Evolutionary conservation across 805 yeast genomes (phyloP), one percentile per base, ranked within the genome.

Genomic region (Brettanomyces nanus): DNA sequence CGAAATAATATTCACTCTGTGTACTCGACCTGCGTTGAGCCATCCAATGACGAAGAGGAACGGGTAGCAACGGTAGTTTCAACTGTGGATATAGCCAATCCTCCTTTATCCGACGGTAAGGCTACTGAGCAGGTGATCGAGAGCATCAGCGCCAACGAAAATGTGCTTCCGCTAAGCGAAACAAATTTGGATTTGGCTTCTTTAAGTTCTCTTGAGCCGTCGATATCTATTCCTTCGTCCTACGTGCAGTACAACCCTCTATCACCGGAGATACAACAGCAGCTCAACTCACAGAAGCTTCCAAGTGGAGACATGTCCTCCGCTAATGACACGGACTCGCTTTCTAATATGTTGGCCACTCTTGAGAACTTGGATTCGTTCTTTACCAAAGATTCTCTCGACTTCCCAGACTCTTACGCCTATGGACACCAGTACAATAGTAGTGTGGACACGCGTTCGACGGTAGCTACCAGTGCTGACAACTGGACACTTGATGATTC

Each of bases 1-100:
- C 67, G 97, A 46, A 85, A 85, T 54, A 92, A 92, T 52, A 94
- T 92, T 1, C 97, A 92, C 58, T 89, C 97, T 0, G 97, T 92
- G 3, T 92, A 85, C 54, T 77, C 87, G 22, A 85, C 95, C 0
- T 90, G 97, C 53, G 71, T 73, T 1, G 65, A 69, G 3, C 45
- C 70, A 2, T 59, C 56, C 7, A 73, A 64, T 26, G 64, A 56
- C n/a, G 54, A 52, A 22, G 27, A 34, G 5, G 22, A 22, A 31
- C 14, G 7, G 3, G 14, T 23, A 9, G 23, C 26, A 11, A 31
- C 14, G 23, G 10, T 10, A 23, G 27, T n/a, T 18, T 9, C 19
- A 10, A 27, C 31, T 7, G 31, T 19, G 31, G 27, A 21, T 5
- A 27, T 7, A 18, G n/a, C 33, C 9, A 17, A 9, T 7, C 9